These are phyloP conservation scores for Telfairia occidentalis DNA, from an alignment of 331 rosid genomes.

Conservation along the genomic window DNA sequence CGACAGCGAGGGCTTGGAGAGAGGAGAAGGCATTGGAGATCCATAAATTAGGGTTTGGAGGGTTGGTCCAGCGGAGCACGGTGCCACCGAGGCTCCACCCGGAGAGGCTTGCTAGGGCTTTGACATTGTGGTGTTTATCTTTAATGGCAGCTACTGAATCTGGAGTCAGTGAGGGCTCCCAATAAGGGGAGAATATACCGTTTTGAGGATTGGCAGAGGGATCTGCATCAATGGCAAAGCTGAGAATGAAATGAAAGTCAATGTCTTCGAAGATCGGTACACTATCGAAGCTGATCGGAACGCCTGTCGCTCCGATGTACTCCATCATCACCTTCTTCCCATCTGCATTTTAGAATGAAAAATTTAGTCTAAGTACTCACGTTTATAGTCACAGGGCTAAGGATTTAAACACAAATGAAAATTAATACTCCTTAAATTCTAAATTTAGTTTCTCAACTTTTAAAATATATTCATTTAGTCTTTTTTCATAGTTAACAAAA, in stretches of 20 bases:
- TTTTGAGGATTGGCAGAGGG: constrained; percentile 25
- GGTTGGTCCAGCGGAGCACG: constrained; percentile 39
- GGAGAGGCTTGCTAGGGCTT: constrained; percentile 42
- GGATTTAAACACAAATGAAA: not conserved
- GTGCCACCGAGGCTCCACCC: constrained; percentile 35
- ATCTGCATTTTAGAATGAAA: constrained; percentile 13
- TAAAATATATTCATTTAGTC: too few species aligned
- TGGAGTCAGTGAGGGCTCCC: constrained; percentile 34
- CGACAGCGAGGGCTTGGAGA: constrained; percentile 14
- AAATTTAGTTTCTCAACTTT: too few species aligned
- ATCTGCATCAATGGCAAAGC: constrained; percentile 45
- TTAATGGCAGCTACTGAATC: constrained; percentile 27
- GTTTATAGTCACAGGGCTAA: too few species aligned
- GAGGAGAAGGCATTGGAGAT: constrained; percentile 39
- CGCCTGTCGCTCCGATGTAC: constrained; percentile 52
- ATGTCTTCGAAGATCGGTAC: constrained; percentile 31
- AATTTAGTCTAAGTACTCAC: not conserved
- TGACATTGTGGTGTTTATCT: constrained; percentile 22
- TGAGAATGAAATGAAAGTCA: constrained; percentile 39
- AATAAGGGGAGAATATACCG: constrained; percentile 38
- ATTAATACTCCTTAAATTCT: too few species aligned
- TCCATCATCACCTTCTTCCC: constrained; percentile 64
- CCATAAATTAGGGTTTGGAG: constrained; percentile 30
- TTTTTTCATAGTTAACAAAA: too few species aligned
- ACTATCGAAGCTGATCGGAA: constrained; percentile 16